These are phyloP conservation scores for Urostyla sp. DNA, from an alignment of 73 alveolate genomes.

Conservation along the genomic window DNA sequence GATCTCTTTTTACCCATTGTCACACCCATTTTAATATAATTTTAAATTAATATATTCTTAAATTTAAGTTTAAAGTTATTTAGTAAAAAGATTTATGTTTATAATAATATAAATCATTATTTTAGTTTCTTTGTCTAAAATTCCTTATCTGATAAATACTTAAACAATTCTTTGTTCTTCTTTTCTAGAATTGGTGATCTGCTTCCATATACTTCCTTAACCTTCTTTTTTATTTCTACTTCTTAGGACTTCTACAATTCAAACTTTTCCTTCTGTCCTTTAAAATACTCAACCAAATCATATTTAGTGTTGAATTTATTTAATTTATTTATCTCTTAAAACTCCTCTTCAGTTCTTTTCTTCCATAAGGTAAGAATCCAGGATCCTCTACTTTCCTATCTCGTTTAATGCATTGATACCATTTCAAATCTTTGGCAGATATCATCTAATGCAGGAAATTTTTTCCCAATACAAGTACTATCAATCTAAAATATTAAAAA, in stretches of 20 bases:
- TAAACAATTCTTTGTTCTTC: background rate
- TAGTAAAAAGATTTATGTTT: no score
- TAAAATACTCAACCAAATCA: background rate
- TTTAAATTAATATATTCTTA: no score
- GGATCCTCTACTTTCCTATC: background rate
- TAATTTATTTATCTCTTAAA: background rate
- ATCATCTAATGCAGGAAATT: no score
- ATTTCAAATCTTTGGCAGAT: background rate
- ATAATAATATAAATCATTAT: background rate
- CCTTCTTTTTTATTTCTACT: background rate
- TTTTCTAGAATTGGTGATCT: conserved; percentile 5
- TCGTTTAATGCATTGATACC: background rate
- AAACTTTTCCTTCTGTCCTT: background rate
- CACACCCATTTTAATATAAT: conserved; percentile 69
- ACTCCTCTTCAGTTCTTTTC: background rate
- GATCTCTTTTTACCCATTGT: conserved; percentile 71
- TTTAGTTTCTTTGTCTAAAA: conserved; percentile 11
- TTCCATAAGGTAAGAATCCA: background rate
- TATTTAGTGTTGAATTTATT: background rate
- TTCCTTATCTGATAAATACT: background rate
- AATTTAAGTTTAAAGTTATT: no score
- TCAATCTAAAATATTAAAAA: no score
- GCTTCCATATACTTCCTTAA: background rate
- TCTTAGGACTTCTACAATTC: background rate
- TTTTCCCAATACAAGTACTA: no score